These are phyloP conservation scores for Phalaenopsis hybrid DNA, from an alignment of 116 monocot species.

Conservation along the genomic window DNA sequence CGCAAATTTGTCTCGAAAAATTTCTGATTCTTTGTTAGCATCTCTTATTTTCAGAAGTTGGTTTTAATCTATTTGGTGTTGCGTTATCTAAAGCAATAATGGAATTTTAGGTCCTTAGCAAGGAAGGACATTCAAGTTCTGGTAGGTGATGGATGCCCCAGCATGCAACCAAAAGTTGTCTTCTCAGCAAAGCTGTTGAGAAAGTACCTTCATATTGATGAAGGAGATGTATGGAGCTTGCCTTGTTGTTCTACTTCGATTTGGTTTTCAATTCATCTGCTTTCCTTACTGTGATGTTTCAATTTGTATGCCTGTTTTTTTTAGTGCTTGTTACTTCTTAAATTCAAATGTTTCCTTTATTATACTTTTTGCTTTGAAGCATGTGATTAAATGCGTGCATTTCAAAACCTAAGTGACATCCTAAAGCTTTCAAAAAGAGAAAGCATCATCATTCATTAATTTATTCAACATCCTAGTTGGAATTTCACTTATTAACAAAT, in stretches of 20 bases:
- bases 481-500: too few relatives aligned
- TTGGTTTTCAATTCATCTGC: not conserved
- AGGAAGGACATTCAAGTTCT: slow-evolving; percentile 80
- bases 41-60: not conserved
- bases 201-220: slow-evolving; percentile 84
- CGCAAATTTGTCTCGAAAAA: not conserved
- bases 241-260: not conserved
- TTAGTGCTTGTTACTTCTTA: not conserved
- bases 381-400: too few relatives aligned
- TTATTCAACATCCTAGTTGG: too few relatives aligned
- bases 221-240: slow-evolving; percentile 91
- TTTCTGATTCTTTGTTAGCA: not conserved
- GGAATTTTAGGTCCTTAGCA: slow-evolving; percentile 48
- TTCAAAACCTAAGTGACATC: too few relatives aligned
- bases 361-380: too few relatives aligned
- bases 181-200: slow-evolving; percentile 94
- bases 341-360: not conserved
- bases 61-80: slow-evolving; percentile 8
- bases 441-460: too few relatives aligned
- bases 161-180: slow-evolving; percentile 67
- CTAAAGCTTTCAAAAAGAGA: too few relatives aligned
- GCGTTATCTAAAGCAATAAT: not conserved
- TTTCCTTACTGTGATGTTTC: not conserved
- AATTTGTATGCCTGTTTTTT: not conserved
- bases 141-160: slow-evolving; percentile 90